A percentile compares a stretch with the other conserved stretches of the same genome.
phyloP scores from a whole-genome alignment of 768 basidiomycete species.

The Asterophora parasitica region DNA sequence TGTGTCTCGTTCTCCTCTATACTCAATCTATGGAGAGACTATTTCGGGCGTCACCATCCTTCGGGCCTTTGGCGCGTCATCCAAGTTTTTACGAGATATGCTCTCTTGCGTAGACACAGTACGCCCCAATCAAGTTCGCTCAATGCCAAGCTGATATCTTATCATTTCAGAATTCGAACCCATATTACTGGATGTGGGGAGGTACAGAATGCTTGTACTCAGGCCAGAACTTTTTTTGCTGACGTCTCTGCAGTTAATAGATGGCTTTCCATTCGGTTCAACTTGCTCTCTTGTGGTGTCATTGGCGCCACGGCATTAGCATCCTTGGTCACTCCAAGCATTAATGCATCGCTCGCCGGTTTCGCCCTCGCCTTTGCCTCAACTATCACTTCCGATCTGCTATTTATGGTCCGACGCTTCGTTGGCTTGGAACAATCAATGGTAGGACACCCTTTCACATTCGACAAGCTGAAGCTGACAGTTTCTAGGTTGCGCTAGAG shows the following conservation, averaged over 20 bases:
- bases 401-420: conserved; percentile 71
- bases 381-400: conserved; percentile 65
- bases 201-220: conserved; percentile 35
- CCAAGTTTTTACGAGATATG: conserved; percentile 85
- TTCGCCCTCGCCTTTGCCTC: conserved; percentile 84
- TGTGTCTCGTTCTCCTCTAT: conserved; percentile 35
- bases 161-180: conserved; percentile 46
- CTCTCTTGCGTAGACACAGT: conserved; percentile 77
- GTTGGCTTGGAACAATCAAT: conserved; percentile 90
- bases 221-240: background rate
- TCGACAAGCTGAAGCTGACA: background rate
- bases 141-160: background rate
- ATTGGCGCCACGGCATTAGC: conserved; percentile 69
- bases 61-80: conserved; percentile 84
- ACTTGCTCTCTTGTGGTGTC: conserved; percentile 67
- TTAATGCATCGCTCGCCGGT: conserved; percentile 79
- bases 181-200: conserved; percentile 92
- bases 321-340: conserved; percentile 61
- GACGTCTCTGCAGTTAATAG: conserved; percentile 59
- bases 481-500: conserved; percentile 68
- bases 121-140: conserved; percentile 18
- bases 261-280: conserved; percentile 88
- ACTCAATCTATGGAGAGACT: conserved; percentile 41
- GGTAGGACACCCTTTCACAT: conserved; percentile 37
- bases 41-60: conserved; percentile 44